phyloP scores from a whole-genome alignment of 2,329 filamentous ascomycete species.

The Colletotrichum limetticola region DNA sequence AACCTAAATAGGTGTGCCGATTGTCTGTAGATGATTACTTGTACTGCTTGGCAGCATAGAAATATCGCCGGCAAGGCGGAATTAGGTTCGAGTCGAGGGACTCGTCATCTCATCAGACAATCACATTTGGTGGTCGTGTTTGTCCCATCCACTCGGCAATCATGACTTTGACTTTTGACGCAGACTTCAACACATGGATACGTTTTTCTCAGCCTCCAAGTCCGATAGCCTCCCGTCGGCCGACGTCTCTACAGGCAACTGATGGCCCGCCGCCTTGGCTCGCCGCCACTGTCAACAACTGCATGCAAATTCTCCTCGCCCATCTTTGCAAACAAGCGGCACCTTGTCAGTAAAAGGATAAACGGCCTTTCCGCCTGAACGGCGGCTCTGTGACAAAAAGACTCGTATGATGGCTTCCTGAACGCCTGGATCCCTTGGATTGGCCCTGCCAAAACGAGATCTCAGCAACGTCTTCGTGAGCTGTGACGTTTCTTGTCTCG shows the following conservation, averaged over 20 bases:
- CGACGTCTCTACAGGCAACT: background rate
- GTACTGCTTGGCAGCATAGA: slow-evolving; percentile 4
- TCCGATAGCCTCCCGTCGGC: background rate
- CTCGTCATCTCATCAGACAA: slow-evolving; percentile 23
- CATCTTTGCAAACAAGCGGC: background rate
- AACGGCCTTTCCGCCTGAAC: background rate
- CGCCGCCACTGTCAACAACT: background rate
- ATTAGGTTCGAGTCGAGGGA: slow-evolving; percentile 15
- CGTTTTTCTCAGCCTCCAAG: background rate
- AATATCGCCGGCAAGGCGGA: slow-evolving; percentile 5
- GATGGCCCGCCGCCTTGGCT: background rate
- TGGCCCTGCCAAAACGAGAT: background rate
- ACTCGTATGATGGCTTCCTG: background rate
- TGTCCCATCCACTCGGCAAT: slow-evolving; percentile 10
- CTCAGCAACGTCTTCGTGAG: background rate
- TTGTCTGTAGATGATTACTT: background rate
- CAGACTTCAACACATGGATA: background rate
- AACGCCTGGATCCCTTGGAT: background rate
- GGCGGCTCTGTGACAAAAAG: background rate
- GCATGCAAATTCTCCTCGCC: background rate
- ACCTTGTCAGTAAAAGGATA: background rate
- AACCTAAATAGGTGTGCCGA: background rate
- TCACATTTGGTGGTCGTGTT: slow-evolving; percentile 14
- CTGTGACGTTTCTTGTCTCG: slow-evolving; percentile 30
- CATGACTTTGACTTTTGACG: background rate